Percentiles rank a stretch among this genome's conserved stretches.
Evolutionary conservation across 768 basidiomycete species (phyloP).

Genomic region (Lactarius pseudohatsudake): DNA sequence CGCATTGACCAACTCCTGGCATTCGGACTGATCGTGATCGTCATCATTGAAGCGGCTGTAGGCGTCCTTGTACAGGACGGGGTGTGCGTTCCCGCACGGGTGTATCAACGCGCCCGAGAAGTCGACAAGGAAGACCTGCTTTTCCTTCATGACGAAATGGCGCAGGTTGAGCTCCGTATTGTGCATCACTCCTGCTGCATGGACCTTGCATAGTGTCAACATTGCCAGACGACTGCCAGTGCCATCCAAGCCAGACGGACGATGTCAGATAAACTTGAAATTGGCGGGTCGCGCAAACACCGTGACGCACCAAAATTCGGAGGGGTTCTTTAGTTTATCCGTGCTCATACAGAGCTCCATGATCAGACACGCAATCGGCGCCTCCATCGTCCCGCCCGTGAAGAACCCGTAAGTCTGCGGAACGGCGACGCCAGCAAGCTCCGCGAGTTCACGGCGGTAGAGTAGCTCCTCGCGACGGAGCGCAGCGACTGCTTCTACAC

Average conservation of each 20-base stretch:
- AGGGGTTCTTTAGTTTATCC: not conserved
- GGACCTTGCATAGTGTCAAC: constrained; percentile 20
- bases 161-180: constrained; percentile 13
- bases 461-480: constrained; percentile 7
- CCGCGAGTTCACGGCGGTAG: constrained; percentile 10
- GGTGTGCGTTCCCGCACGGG: constrained; percentile 7
- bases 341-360: constrained; percentile 19
- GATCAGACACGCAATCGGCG: constrained; percentile 11
- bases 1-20: not conserved
- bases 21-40: constrained; percentile 9
- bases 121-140: constrained; percentile 17
- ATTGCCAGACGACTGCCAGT: constrained; percentile 18
- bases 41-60: not conserved
- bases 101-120: constrained; percentile 10
- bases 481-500: not conserved
- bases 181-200: constrained; percentile 15
- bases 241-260: not conserved
- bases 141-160: constrained; percentile 24
- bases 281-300: not conserved
- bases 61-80: not conserved
- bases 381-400: constrained; percentile 9
- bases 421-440: constrained; percentile 14
- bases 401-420: constrained; percentile 14
- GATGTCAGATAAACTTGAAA: not conserved
- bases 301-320: constrained; percentile 20